A percentile compares a stretch with the other conserved stretches of the same genome.
phyloP scores from a whole-genome alignment of 2,329 filamentous ascomycete species.

The Exophiala lecanii-corni region DNA sequence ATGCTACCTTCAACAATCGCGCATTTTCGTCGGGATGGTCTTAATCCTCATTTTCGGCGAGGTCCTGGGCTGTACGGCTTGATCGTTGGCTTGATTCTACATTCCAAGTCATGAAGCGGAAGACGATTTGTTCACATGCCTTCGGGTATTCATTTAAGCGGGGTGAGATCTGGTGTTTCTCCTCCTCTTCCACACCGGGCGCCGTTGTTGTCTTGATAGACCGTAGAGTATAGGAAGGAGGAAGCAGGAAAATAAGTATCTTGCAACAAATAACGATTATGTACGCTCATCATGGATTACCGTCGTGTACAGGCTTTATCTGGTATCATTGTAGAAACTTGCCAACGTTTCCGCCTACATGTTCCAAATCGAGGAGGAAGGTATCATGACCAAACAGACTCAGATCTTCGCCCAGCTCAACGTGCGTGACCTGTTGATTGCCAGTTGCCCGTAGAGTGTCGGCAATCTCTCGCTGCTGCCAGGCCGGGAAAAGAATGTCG shows the following conservation, averaged over 20 bases:
- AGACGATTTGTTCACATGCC: background rate
- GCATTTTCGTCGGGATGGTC: conserved; percentile 98
- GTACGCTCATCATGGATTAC: too few relatives aligned
- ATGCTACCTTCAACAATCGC: conserved; percentile 91
- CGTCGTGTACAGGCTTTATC: too few relatives aligned
- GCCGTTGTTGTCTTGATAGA: too few relatives aligned
- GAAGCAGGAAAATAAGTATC: too few relatives aligned
- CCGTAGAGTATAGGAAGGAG: too few relatives aligned
- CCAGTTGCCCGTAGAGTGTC: conserved; percentile 72
- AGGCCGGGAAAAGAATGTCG: conserved; percentile 94
- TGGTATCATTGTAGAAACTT: conserved; percentile 71
- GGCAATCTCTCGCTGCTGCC: conserved; percentile 94
- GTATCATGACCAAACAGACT: conserved; percentile 96
- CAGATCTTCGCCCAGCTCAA: conserved; percentile 89
- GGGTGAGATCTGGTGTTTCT: too few relatives aligned
- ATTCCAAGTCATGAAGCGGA: conserved; percentile 76
- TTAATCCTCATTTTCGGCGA: conserved; percentile 98
- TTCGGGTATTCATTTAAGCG: conserved; percentile 2
- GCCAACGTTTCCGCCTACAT: conserved; percentile 79
- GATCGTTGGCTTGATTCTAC: conserved; percentile 88
- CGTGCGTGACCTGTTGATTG: conserved; percentile 76
- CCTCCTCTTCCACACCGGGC: too few relatives aligned
- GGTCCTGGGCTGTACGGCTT: conserved; percentile 92
- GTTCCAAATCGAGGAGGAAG: conserved; percentile 85
- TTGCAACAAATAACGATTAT: too few relatives aligned